Evolutionary conservation across 2,329 filamentous ascomycete genomes (phyloP), one percentile per base, ranked within the genome.

Genomic region (Neonectria sp.): DNA sequence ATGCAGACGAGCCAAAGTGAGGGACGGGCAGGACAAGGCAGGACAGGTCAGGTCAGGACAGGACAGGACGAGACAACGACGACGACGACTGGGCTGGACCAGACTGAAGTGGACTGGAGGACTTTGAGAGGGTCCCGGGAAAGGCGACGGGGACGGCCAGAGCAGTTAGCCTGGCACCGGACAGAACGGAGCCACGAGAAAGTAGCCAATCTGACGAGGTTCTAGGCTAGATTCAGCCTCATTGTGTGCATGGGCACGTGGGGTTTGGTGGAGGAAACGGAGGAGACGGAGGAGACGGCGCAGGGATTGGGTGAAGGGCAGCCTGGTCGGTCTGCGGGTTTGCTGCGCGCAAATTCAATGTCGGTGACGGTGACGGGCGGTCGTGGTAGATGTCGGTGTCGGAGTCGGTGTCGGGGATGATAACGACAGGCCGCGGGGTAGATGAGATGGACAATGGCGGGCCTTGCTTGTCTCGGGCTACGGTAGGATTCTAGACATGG

Each of bases 221-320:
- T 71, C 74, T 76, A 76, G 63, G 57, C 74, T 74, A 70, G 66
- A 76, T 76, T 76, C 74, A 76, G 74, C 73, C 74, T 76, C 74
- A 74, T 71, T 66, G 48, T 69, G 65, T 57, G 65, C 70, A 76
- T 74, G 61, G 65, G 74, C 72, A 73, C 72, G 74, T 76, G 74
- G 72, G 68, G 74, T 75, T 74, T 67, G 59, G 68, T 71, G 68
- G 71, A 49, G 67, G 65, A 68, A 48, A 58, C 57, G 55, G 64
- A 43, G 48, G 51, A 58, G 63, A 60, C 33, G 45, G 40, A 57
- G 37, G 45, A 56, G 61, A 65, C 27, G 57, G 59, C 51, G 45
- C 64, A 63, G 64, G 64, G 64, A 67, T 67, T 56, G 58, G 43
- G 53, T 17, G 33, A 45, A 31, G 40, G 58, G 33, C 46, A 17